Base-by-base conservation (phyloP, 2,329 filamentous ascomycete genomes). In the Fusarium miscanthi region DNA sequence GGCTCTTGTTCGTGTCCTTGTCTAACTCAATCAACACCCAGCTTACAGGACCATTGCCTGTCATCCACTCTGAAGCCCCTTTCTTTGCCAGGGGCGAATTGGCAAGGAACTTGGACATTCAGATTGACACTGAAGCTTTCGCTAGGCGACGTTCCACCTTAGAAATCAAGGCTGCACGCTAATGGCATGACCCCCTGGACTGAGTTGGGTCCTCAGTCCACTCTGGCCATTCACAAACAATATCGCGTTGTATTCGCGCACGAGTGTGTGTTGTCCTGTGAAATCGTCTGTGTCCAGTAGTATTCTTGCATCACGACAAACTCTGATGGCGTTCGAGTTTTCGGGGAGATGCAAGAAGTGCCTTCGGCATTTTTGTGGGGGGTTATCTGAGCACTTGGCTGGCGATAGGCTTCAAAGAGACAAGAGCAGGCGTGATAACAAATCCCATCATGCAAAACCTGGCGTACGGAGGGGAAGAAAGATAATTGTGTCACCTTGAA, bases 401-500 rank as follows among this genome's bases (percentile, higher is more conserved):
- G 61, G 66, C 64, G 66, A 59, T 60, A 68, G 40, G 40, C 40
- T 57, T 37, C 41, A 53, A 49, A 31, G 41, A 73, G 56, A 59
- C 64, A 56, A 38, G 23, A 45, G 19, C 23, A 43, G 49, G 59
- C 57, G 58, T 69, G 53, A 58, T 46, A 59, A 21, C 30, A 57
- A 37, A 57, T 52, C 51, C 48, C 23, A 42, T 35, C 41, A 38
- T 33, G 40, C 14, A 35, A 53, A 33, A 54, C 37, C 38, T 27
- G 56, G 23, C 25, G 21, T 40, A 37, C 30, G 38, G 56, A 69
- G 61, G 54, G 30, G 46, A 69, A 48, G 27, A 46, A 66, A 48
- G 58, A 40, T 59, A 61, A 77, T 71, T 73, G 75, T 77, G 73
- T 70, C 66, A 54, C 38, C 38, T 61, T 43, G 27, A 35, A 43